phyloP scores from a whole-genome alignment of 257 asterid genomes.

The Osmanthus fragrans region DNA sequence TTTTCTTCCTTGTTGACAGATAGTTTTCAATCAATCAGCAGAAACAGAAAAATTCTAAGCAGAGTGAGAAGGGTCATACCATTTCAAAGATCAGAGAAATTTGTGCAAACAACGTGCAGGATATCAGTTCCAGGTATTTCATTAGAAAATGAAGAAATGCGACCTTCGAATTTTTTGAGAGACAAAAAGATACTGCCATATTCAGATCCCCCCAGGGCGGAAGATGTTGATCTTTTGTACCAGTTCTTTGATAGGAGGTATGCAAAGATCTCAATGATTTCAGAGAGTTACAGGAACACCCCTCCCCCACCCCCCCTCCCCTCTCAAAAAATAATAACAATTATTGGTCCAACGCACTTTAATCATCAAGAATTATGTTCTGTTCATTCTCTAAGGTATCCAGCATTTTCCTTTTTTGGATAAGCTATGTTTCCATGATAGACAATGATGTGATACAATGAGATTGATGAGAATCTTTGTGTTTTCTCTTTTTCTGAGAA shows the following conservation, averaged over 20 bases:
- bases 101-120: slow-evolving; percentile 46
- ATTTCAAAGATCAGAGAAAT: slow-evolving; percentile 43
- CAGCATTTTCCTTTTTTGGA: neutral
- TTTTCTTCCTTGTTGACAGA: slow-evolving; percentile 36
- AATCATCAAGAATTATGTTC: neutral
- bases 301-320: neutral
- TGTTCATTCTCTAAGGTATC: neutral
- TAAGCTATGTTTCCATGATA: neutral
- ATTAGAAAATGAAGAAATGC: slow-evolving; percentile 49
- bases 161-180: slow-evolving; percentile 51
- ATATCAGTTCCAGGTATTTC: slow-evolving; percentile 67
- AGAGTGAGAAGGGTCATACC: slow-evolving; percentile 37
- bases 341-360: neutral
- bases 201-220: slow-evolving; percentile 68
- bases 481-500: neutral
- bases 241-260: slow-evolving; percentile 82
- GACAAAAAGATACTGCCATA: slow-evolving; percentile 69
- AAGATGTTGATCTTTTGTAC: slow-evolving; percentile 59
- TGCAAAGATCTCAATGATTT: neutral
- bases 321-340: neutral
- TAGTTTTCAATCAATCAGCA: slow-evolving; percentile 29
- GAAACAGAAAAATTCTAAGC: slow-evolving; percentile 29
- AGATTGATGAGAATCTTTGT: neutral
- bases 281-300: neutral
- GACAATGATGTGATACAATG: neutral